Percentiles rank a stretch among this genome's conserved stretches.
phyloP scores from a whole-genome alignment of 106 monocot species.

The Xerophyta viscosa region DNA sequence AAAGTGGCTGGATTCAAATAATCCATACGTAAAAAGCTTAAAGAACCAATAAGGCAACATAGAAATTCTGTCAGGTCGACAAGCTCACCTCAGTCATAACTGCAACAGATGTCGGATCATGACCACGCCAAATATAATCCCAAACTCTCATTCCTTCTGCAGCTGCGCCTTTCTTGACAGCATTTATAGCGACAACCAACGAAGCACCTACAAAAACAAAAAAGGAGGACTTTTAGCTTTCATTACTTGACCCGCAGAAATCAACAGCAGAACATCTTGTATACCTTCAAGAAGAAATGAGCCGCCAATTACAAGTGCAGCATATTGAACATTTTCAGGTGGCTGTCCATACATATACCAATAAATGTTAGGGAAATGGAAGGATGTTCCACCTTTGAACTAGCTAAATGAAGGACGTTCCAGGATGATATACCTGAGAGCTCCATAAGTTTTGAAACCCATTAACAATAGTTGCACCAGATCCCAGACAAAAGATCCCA shows the following conservation, averaged over 20 bases:
- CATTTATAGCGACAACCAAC: slow-evolving; percentile 90
- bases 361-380: neutral
- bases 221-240: neutral
- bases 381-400: slow-evolving; percentile 4
- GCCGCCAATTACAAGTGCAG: slow-evolving; percentile 96
- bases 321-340: slow-evolving; percentile 97
- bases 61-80: no score
- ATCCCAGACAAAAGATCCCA: slow-evolving; percentile 98
- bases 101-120: slow-evolving; percentile 99
- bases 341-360: slow-evolving; percentile 33
- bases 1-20: no score
- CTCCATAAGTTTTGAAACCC: slow-evolving; percentile 89
- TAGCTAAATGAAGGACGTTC: neutral
- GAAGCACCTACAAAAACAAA: slow-evolving; percentile 70
- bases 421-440: slow-evolving; percentile 43
- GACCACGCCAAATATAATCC: slow-evolving; percentile 97
- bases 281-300: slow-evolving; percentile 97
- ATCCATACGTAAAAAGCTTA: no score
- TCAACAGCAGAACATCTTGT: no score
- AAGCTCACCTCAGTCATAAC: slow-evolving; percentile 99
- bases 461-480: slow-evolving; percentile 97
- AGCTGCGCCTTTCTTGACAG: slow-evolving; percentile 95
- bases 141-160: slow-evolving; percentile 87
- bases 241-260: neutral
- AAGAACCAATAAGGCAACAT: no score